A percentile compares a stretch with the other conserved stretches of the same genome.
phyloP scores from a whole-genome alignment of 164 flowering plant species.

The Nelumbo lutea region DNA sequence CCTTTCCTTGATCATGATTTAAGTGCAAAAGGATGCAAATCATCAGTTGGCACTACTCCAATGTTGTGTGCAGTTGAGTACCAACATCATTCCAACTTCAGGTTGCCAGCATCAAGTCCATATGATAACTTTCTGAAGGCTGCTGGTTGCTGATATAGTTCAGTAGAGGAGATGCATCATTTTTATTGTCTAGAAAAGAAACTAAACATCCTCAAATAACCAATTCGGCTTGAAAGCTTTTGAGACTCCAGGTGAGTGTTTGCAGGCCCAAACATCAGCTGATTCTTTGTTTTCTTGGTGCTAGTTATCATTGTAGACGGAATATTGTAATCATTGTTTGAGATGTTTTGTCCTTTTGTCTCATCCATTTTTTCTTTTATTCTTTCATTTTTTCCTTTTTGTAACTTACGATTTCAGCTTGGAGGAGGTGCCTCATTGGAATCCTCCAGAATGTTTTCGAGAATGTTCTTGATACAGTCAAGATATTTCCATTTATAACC shows the following conservation, averaged over 20 bases:
- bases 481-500: slow-evolving; percentile 1
- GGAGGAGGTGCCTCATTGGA: slow-evolving; percentile 2
- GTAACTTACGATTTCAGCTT: slow-evolving; percentile 3
- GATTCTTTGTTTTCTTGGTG: not conserved
- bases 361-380: slow-evolving; percentile 1
- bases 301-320: not conserved
- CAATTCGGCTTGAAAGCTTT: not conserved
- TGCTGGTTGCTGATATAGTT: slow-evolving; percentile 59
- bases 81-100: slow-evolving; percentile 49
- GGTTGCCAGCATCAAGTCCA: slow-evolving; percentile 73
- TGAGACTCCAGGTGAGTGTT: not conserved
- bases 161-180: not conserved
- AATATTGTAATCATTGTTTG: not conserved
- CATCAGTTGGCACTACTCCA: slow-evolving; percentile 23
- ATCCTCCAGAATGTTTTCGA: not conserved
- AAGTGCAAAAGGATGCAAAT: slow-evolving; percentile 12
- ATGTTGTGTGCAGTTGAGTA: slow-evolving; percentile 42
- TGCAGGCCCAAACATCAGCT: not conserved
- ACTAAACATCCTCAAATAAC: not conserved
- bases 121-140: slow-evolving; percentile 85
- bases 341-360: not conserved
- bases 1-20: slow-evolving; percentile 43
- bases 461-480: no score
- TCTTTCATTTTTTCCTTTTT: slow-evolving; percentile 1
- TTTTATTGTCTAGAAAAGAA: not conserved